Base-by-base conservation (phyloP, 2,329 filamentous ascomycete genomes). In the Cercospora nicotianae region DNA sequence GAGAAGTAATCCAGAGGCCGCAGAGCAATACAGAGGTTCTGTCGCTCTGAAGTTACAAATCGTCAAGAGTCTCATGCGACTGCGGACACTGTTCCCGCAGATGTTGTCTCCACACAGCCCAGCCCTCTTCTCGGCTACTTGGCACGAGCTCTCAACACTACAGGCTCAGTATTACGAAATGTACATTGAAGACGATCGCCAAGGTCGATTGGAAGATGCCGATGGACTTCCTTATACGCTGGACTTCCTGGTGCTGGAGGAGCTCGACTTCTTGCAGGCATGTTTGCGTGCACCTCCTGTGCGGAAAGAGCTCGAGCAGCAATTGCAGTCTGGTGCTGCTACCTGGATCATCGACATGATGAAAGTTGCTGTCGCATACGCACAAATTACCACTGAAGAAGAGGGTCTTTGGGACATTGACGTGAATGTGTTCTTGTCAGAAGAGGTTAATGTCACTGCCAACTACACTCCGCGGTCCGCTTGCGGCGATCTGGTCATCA, bases 361-460 rank as follows among this genome's bases (percentile, higher is more conserved):
- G 87, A 91, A 91, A 77, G 86, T 97, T 72, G 87, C 93, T 9
- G 89, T 93, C 20, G 88, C 89, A 1, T 98, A 96, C 80, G 90
- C 93, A 12, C 92, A 94, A 72, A 96, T 99, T 74, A 94, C 91
- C 1, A 89, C 88, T 30, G 95, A 99, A 79, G 95, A 98, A 77
- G 93, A 97, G 80, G 93, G 92, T 7, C 82, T 99, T 9, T 99
- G 95, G 95, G 93, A 97, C 74, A 93, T 97, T 70, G 95, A 99
- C 79, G 91, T 96, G 73, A 98, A 96, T 67, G 87, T 99, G 2
- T 99, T 96, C 80, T 85, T 99, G 58, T 94, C 93, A 0, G 95
- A 99, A 80, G 94, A 98, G 81, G 94, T 93, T 1, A 94, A 93
- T 2, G 91, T 97, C 18, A 97, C 93, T 12, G 92, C 94, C 33